These are phyloP conservation scores for Elymus sibiricus DNA, from an alignment of 176 grass and related monocot species.

Conservation along the genomic window DNA sequence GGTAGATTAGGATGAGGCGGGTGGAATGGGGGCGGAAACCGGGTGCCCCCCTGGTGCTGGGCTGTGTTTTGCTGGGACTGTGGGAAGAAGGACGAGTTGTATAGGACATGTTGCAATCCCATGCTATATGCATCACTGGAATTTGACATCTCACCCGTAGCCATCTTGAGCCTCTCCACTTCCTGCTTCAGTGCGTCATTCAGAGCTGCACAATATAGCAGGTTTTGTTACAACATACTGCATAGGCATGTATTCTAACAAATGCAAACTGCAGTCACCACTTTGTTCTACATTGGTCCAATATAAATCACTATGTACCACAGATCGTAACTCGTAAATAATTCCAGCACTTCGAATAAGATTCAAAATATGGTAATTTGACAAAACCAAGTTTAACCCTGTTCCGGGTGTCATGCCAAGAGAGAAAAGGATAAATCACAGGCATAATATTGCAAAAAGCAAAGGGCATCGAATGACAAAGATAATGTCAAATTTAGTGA, in stretches of 20 bases:
- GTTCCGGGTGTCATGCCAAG: not conserved
- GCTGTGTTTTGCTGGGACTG: constrained; percentile 52
- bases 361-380: not conserved
- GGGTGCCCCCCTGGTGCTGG: constrained; percentile 44
- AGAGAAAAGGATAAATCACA: constrained; percentile 14
- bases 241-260: not conserved
- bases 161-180: constrained; percentile 88
- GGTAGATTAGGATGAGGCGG: constrained; percentile 49
- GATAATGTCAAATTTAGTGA: not conserved
- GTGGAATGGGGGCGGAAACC: constrained; percentile 57
- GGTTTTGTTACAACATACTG: not conserved
- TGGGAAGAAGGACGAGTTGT: constrained; percentile 72
- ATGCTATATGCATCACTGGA: constrained; percentile 58
- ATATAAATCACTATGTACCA: not conserved
- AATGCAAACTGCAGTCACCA: constrained; percentile 11
- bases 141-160: constrained; percentile 80
- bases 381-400: constrained; percentile 4
- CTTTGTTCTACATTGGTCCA: constrained; percentile 1
- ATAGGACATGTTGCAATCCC: constrained; percentile 71
- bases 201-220: constrained; percentile 62
- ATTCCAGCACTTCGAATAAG: not conserved
- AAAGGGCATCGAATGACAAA: not conserved
- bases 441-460: not conserved
- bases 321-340: not conserved
- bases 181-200: constrained; percentile 96